These are phyloP conservation scores for Stachybotrys echinatus DNA, from an alignment of 2,329 filamentous ascomycete species.

Conservation along the genomic window DNA sequence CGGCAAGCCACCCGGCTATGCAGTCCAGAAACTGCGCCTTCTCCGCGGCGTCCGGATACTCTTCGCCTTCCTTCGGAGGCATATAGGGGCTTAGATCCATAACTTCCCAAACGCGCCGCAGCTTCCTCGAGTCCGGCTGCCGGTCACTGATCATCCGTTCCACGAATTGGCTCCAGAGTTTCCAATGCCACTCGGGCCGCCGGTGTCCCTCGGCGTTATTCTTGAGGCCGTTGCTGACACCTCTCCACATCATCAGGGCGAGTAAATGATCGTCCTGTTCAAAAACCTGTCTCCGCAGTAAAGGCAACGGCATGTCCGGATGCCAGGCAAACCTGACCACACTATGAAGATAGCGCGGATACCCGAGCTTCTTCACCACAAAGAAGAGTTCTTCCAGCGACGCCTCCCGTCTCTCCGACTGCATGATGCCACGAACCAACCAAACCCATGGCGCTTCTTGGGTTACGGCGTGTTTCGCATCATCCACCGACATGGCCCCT, in stretches of 20 bases:
- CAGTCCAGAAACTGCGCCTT: background rate
- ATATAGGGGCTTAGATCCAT: background rate
- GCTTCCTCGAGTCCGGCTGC: slow-evolving; percentile 7
- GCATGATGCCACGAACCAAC: background rate
- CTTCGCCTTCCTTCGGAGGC: background rate
- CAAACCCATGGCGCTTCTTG: background rate
- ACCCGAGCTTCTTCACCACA: background rate
- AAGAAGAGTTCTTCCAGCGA: background rate
- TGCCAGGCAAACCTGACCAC: background rate
- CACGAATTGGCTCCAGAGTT: slow-evolving; percentile 23
- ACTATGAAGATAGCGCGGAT: background rate
- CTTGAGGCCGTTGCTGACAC: background rate
- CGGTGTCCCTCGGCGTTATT: background rate
- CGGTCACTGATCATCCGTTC: slow-evolving; percentile 26
- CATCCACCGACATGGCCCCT: background rate
- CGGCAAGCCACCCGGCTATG: background rate
- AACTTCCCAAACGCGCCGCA: background rate
- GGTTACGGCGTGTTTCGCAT: background rate
- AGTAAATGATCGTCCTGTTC: background rate
- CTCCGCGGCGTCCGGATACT: background rate
- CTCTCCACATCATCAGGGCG: background rate
- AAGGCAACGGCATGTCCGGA: background rate
- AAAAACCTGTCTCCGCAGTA: background rate
- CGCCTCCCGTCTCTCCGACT: background rate
- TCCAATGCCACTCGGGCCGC: slow-evolving; percentile 22